A percentile compares a stretch with the other conserved stretches of the same genome.
phyloP scores from a whole-genome alignment of 257 asterid species.

The Primulina tabacum region DNA sequence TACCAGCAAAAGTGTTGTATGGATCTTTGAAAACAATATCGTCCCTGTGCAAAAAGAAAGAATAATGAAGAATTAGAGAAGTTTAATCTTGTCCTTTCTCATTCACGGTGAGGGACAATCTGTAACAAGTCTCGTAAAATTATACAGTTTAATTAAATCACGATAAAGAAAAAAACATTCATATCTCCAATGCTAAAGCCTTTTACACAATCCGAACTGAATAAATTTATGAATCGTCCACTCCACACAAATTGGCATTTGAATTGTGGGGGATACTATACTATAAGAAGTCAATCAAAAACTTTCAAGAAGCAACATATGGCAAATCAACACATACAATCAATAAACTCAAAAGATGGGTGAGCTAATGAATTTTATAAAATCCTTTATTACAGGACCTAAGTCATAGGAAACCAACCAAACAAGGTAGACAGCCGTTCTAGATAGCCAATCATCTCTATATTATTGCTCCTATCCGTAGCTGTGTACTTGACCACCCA shows the following conservation, averaged over 20 bases:
- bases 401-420: neutral
- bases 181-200: neutral
- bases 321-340: neutral
- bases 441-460: neutral
- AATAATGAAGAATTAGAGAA: conserved; percentile 6
- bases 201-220: neutral
- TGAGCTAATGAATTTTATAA: conserved; percentile 4
- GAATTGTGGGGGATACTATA: conserved; percentile 11
- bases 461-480: neutral
- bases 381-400: neutral
- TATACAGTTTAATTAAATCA: neutral
- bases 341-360: neutral
- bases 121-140: neutral
- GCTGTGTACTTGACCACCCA: neutral
- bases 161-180: neutral
- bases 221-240: conserved; percentile 4
- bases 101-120: conserved; percentile 1
- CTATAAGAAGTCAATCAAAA: neutral
- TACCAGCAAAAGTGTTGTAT: conserved; percentile 71
- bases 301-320: neutral
- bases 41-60: conserved; percentile 48
- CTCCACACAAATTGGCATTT: neutral
- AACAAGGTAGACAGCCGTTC: neutral
- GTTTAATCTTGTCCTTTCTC: neutral
- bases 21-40: conserved; percentile 87